A percentile compares a stretch with the other conserved stretches of the same genome.
Conservation (phyloP, 192 early-diverging fungal species). For the Entrophospora sp. region DNA sequence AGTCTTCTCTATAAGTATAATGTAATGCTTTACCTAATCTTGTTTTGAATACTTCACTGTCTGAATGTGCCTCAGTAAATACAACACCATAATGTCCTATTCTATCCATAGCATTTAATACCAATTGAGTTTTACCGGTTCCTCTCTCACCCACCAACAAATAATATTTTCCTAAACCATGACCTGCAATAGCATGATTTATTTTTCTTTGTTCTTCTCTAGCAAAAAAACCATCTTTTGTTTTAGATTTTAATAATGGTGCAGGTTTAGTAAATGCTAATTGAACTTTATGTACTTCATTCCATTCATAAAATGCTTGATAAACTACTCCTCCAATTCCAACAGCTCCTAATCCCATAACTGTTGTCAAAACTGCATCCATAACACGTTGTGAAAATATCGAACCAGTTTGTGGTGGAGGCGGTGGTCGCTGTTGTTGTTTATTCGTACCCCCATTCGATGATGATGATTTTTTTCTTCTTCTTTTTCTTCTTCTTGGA, state of each 20-base stretch:
- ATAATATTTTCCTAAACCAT: neutral
- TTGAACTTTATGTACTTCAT: conserved; percentile 12
- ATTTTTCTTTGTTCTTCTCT: neutral
- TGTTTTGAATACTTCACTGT: conserved; percentile 19
- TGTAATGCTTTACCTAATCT: conserved; percentile 12
- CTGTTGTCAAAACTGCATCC: conserved; percentile 22
- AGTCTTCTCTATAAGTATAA: conserved; percentile 20
- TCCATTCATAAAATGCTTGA: conserved; percentile 21
- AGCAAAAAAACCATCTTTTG: neutral
- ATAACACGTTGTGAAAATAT: conserved; percentile 13
- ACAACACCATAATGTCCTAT: conserved; percentile 11
- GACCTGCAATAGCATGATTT: neutral
- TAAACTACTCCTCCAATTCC: conserved; percentile 16
- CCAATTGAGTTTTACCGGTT: conserved; percentile 20
- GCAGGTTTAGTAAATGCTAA: neutral
- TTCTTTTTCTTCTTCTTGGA: neutral
- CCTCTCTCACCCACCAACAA: conserved; percentile 18
- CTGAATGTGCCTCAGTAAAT: conserved; percentile 19
- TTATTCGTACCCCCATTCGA: neutral
- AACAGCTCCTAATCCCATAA: conserved; percentile 19
- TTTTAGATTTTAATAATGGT: conserved; percentile 8
- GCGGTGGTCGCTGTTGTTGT: neutral
- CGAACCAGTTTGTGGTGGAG: neutral
- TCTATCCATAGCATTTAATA: conserved; percentile 20
- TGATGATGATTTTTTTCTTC: neutral